Base-by-base conservation (phyloP, 345 rosid species). In the Ailanthus altissimus region DNA sequence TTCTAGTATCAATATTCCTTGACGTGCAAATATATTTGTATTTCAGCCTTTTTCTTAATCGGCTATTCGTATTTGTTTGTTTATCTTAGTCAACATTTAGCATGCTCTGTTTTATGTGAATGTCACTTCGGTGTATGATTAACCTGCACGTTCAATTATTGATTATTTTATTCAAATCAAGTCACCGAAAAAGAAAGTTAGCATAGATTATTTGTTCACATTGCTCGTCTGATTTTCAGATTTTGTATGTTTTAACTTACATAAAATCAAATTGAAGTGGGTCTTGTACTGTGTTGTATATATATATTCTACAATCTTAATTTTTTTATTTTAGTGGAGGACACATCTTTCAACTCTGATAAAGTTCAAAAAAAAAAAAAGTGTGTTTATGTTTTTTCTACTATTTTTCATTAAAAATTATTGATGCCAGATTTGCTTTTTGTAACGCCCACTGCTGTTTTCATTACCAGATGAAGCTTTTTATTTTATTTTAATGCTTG, bases 291-390 rank as follows among this genome's bases (percentile, higher is more conserved):
- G 53, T 49, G 11, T 2, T 13, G 2, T 32, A 50, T 12, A 45
- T n/a, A n/a, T 25, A 1, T 43, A 16, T 26, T 10, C 4, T 56
- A 3, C 5, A 40, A 1, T 11, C 54, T 61, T 51, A 20, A 1
- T 46, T 64, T 60, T 60, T 32, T 50, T n/a, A 26, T 71, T 59
- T 26, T 65, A 67, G 77, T 83, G 72, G 81, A 67, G 71, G 61
- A 26, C 79, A 68, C 26, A 77, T 77, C 81, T 65, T 47, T 32
- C 36, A 67, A 69, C 38, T 51, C 8, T 10, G 18, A 18, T 9
- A 47, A 61, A 25, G 3, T 0, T 16, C 11, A 2, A 16, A 11
- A 4, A n/a, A n/a, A n/a, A 28, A 61, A 70, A 28, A 28, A 2
- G 8, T 10, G 2, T n/a, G 0, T 53, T 69, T 43, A n/a, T n/a